A percentile compares a stretch with the other conserved stretches of the same genome.
Conservation (phyloP, 164 flowering plant genomes). For the Liriodendron chinense region DNA sequence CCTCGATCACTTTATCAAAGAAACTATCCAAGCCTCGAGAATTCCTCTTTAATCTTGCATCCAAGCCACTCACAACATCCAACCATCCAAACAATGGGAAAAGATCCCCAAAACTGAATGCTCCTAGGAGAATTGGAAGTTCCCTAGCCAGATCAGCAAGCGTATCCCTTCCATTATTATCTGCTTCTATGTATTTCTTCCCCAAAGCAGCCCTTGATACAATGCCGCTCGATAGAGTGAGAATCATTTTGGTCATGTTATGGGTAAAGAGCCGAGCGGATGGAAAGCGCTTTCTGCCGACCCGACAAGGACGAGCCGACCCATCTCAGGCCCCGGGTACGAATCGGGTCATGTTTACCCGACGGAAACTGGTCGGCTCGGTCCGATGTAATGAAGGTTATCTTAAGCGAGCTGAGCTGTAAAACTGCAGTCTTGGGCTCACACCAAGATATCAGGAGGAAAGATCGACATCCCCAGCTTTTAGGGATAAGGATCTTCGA, state of each 20-base stretch:
- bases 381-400: too few species aligned
- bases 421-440: too few species aligned
- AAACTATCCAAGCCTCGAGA: neutral
- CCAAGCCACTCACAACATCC: neutral
- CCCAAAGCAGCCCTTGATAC: constrained; percentile 5
- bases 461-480: too few species aligned
- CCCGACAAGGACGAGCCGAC: too few species aligned
- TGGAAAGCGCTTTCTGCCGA: too few species aligned
- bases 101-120: neutral
- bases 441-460: too few species aligned
- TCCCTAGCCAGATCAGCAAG: neutral
- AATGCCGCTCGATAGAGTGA: neutral
- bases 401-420: too few species aligned
- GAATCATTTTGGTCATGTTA: neutral
- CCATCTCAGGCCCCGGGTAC: too few species aligned
- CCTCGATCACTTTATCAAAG: neutral
- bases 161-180: neutral
- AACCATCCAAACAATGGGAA: neutral
- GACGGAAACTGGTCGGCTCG: too few species aligned
- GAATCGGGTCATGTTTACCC: too few species aligned
- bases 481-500: too few species aligned
- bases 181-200: neutral
- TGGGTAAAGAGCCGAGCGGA: too few species aligned
- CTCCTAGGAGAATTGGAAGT: neutral
- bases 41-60: neutral